A percentile compares a stretch with the other conserved stretches of the same genome.
Conservation (phyloP, 495 filamentous ascomycete genomes). For the Platismatia glauca region DNA sequence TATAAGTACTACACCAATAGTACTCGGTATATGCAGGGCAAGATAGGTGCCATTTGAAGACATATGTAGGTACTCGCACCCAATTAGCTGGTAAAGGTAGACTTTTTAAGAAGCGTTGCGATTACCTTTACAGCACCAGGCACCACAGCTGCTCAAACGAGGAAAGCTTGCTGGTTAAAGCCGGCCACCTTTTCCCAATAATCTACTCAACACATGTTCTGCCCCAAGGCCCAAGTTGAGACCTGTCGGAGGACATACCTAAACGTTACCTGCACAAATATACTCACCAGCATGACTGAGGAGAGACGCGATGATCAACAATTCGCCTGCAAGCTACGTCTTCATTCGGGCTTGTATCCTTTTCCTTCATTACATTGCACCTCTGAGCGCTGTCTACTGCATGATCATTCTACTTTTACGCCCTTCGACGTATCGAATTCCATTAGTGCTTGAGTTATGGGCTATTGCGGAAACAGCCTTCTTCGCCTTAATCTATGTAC, state of each 20-base stretch:
- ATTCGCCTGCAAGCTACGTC: conserved; percentile 26
- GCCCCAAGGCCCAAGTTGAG: neutral
- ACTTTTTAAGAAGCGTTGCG: no score
- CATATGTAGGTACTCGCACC: no score
- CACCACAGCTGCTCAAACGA: no score
- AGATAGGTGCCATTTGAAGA: no score
- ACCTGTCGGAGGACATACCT: neutral
- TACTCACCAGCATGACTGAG: no score
- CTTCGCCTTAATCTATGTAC: conserved; percentile 46
- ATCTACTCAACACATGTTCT: neutral
- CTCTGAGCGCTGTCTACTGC: conserved; percentile 41
- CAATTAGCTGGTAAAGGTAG: no score
- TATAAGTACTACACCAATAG: no score
- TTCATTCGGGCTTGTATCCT: conserved; percentile 44
- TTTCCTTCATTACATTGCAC: conserved; percentile 43
- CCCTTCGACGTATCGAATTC: conserved; percentile 23
- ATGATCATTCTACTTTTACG: conserved; percentile 28
- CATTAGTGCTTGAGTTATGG: conserved; percentile 28
- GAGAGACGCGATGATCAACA: conserved; percentile 31
- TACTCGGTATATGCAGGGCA: no score
- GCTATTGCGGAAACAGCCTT: conserved; percentile 42
- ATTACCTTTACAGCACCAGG: no score
- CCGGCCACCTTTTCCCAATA: neutral
- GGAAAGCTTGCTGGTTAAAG: no score
- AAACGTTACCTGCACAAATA: no score